Conservation (phyloP, 1,284 basidiomycete species). For the Agaricales sp. region DNA sequence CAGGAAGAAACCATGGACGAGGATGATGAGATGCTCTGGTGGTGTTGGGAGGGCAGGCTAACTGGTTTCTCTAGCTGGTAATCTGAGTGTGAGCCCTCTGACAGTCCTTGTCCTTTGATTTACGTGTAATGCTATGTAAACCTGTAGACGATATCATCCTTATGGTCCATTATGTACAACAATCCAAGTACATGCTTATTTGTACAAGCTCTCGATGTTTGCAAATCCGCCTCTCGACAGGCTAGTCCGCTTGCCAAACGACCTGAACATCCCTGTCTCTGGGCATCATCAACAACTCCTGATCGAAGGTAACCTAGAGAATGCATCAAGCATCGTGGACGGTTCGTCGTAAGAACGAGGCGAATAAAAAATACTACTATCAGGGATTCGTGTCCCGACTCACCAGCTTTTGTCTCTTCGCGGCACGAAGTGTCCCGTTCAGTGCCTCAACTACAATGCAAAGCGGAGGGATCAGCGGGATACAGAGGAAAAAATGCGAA, state of each 20-base stretch:
- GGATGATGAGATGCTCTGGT: constrained; percentile 71
- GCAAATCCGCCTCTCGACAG: no score
- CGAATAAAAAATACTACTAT: not conserved
- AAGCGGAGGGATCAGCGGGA: not conserved
- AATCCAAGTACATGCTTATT: no score
- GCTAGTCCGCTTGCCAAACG: no score
- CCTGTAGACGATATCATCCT: no score
- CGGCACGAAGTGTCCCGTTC: constrained; percentile 33
- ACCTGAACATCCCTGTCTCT: constrained; percentile 34
- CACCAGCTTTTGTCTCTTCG: constrained; percentile 36
- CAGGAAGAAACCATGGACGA: constrained; percentile 23
- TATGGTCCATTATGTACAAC: no score
- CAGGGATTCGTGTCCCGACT: no score
- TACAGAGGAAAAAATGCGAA: not conserved
- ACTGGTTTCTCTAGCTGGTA: constrained; percentile 53
- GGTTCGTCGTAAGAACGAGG: not conserved
- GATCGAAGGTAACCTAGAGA: constrained; percentile 29
- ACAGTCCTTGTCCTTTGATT: no score
- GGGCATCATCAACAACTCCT: constrained; percentile 36
- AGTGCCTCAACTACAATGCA: constrained; percentile 29
- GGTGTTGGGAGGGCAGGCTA: constrained; percentile 68
- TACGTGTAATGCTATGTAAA: no score
- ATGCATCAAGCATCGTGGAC: not conserved
- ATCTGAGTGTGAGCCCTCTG: no score
- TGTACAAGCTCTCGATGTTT: no score